These are phyloP conservation scores for Paratinospora sagittata DNA, from an alignment of 164 flowering plant genomes.

Conservation along the genomic window DNA sequence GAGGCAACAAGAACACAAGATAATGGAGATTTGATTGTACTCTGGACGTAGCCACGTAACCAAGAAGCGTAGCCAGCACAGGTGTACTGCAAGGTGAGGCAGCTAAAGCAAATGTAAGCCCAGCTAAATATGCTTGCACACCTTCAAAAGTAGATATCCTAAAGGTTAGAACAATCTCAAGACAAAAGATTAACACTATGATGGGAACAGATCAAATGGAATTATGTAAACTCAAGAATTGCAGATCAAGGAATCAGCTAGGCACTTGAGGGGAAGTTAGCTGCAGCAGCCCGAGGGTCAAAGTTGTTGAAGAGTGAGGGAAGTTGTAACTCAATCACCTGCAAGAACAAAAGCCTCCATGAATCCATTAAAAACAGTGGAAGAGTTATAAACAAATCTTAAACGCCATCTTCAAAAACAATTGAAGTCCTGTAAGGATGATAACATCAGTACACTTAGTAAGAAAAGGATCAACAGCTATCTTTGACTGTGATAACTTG, in stretches of 20 bases:
- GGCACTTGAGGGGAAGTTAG: constrained; percentile 90
- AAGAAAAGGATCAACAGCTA: background rate
- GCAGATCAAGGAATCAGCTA: constrained; percentile 2
- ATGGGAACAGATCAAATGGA: background rate
- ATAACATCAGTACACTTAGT: background rate
- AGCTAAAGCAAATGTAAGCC: constrained; percentile 94
- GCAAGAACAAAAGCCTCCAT: constrained; percentile 19
- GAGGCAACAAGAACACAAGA: constrained; percentile 1
- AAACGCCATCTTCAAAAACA: background rate
- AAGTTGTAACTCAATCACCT: constrained; percentile 85
- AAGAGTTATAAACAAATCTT: constrained; percentile 3
- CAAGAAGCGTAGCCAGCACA: constrained; percentile 83
- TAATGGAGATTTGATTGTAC: constrained; percentile 23
- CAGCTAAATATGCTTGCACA: constrained; percentile 96
- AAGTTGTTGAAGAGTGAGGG: constrained; percentile 87
- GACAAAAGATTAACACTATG: background rate
- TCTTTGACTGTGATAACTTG: background rate
- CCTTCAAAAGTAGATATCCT: constrained; percentile 32
- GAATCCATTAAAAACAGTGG: constrained; percentile 5
- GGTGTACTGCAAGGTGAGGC: constrained; percentile 99
- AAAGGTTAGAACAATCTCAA: constrained; percentile 1
- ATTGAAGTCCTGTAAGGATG: background rate
- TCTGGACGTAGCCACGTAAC: constrained; percentile 86
- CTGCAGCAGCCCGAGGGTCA: constrained; percentile 91
- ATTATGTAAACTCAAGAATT: background rate